Evolutionary conservation across 2,329 filamentous ascomycete genomes (phyloP), one percentile per base, ranked within the genome.

Genomic region (Pyrenochaeta sp.): DNA sequence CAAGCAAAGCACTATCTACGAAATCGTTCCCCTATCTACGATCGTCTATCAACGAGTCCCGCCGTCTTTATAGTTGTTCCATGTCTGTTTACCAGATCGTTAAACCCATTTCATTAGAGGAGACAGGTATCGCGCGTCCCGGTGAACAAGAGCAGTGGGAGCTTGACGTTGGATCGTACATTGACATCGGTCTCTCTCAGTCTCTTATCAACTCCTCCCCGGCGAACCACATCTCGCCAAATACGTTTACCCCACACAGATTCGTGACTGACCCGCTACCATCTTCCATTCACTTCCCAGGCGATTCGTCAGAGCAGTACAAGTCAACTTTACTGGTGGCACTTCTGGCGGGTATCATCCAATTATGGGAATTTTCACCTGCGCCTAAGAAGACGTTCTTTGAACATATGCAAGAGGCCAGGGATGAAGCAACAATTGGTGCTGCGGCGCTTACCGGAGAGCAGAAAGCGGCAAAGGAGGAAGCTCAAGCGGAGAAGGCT

Each of bases 311-410:
- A 1, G 51, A 53, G 20, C 48, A 54, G 1, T 55, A 61, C 32
- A 60, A 57, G 27, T 60, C 55, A 3, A 55, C 60, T 1, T 56
- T 70, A 5, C 39, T 67, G 7, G 31, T 63, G 4, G 47, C 65
- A 1, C 48, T 70, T n/a, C 38, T 70, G 3, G 58, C 66, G 21
- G 67, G 68, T 17, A 51, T 71, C 6, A 44, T 55, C 11, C 68
- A 71, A 47, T 59, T 71, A 2, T 71, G 68, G 68, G 66, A 69
- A 7, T 59, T 71, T 20, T 34, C 40, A 1, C 53, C 66, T 0
- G 66, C 66, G 17, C 64, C 66, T 3, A 67, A 68, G 46, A 70
- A 68, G 48, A 54, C 45, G 3, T 51, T 70, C 22, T 48, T 62
- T 8, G 65, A 70, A 10, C 55, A 61, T 19, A 58, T 65, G 54